Evolutionary conservation across 306 rosid genomes (phyloP).

Genomic region (Comarum palustre): DNA sequence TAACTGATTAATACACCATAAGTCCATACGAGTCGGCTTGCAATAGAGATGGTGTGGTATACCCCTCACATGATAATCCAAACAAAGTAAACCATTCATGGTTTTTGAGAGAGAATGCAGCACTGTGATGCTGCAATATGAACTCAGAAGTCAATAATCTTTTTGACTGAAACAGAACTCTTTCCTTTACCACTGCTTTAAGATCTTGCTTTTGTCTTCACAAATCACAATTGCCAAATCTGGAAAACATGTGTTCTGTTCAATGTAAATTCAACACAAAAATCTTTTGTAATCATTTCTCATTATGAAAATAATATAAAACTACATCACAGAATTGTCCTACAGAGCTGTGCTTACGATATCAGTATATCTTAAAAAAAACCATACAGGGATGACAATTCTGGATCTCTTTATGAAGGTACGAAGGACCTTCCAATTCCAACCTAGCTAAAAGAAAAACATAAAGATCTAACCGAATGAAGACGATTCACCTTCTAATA

Average conservation of each 20-base stretch:
- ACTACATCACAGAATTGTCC: constrained; percentile 23
- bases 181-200: constrained; percentile 4
- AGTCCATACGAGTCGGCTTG: neutral
- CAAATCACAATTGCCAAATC: neutral
- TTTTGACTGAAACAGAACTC: constrained; percentile 1
- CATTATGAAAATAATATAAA: constrained; percentile 23
- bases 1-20: neutral
- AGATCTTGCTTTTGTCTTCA: neutral
- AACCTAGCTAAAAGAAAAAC: constrained; percentile 9
- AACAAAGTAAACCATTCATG: neutral
- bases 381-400: constrained; percentile 28
- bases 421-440: constrained; percentile 34
- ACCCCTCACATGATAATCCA: neutral
- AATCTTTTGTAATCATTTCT: neutral
- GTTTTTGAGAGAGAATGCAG: constrained; percentile 1
- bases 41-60: neutral
- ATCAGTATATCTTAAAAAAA: constrained; percentile 3
- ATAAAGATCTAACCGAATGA: constrained; percentile 21
- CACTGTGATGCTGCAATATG: constrained; percentile 10
- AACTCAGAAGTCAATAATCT: constrained; percentile 1
- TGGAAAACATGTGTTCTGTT: neutral
- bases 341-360: constrained; percentile 9
- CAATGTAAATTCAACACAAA: neutral
- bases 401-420: constrained; percentile 30
- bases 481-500: constrained; percentile 43